phyloP scores from a whole-genome alignment of 495 filamentous ascomycete genomes.

The Podospora conica region DNA sequence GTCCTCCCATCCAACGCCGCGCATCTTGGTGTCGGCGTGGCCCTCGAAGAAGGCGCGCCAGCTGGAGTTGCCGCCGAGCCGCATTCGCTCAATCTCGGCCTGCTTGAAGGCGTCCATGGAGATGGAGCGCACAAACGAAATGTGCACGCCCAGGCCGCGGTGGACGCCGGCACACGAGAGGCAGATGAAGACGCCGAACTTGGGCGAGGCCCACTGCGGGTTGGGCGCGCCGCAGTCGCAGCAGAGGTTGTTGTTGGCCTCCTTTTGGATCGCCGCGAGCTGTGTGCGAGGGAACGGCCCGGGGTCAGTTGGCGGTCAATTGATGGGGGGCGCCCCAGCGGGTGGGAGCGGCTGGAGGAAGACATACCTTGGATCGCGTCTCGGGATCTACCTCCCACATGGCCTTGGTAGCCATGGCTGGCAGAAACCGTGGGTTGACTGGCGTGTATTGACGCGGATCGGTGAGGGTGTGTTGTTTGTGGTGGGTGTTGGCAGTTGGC shows the following conservation, averaged over 20 bases:
- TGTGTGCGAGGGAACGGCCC: constrained; percentile 26
- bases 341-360: not conserved
- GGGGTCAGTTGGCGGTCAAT: not conserved
- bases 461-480: not conserved
- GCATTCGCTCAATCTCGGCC: constrained; percentile 79
- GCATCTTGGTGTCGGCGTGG: constrained; percentile 58
- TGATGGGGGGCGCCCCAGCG: not conserved
- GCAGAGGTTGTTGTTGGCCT: constrained; percentile 77
- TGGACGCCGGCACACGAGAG: constrained; percentile 92
- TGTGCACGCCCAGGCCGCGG: constrained; percentile 91
- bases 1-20: constrained; percentile 61
- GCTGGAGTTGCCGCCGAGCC: constrained; percentile 74
- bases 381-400: constrained; percentile 99
- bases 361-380: constrained; percentile 76
- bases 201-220: constrained; percentile 83
- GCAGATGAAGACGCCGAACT: constrained; percentile 88
- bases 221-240: constrained; percentile 91
- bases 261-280: constrained; percentile 84
- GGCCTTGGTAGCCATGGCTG: constrained; percentile 43
- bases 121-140: constrained; percentile 92
- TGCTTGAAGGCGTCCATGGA: constrained; percentile 98
- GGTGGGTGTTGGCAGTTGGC: not conserved
- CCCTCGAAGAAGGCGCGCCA: constrained; percentile 79
- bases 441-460: not conserved
- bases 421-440: constrained; percentile 12